Conservation (phyloP, 305 asterid genomes). For the Fraxinus ornus region DNA sequence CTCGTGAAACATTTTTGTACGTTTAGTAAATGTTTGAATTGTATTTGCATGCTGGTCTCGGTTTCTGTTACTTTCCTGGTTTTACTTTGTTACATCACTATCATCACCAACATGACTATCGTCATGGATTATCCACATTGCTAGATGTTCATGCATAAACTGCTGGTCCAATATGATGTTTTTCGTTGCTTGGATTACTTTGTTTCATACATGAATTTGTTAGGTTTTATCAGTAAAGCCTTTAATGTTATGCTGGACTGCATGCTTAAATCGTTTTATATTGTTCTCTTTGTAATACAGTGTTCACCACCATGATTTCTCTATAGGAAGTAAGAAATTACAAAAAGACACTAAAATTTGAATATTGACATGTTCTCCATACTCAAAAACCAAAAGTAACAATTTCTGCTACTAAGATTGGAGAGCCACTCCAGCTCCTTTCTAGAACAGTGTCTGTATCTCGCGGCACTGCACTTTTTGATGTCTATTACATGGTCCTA, state of each 20-base stretch:
- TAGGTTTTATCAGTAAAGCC: neutral
- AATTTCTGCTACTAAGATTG: neutral
- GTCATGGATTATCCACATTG: neutral
- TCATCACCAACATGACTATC: neutral
- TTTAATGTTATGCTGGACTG: slow-evolving; percentile 8
- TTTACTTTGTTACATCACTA: neutral
- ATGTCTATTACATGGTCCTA: neutral
- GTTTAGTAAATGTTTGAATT: slow-evolving; percentile 28
- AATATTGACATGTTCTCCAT: neutral
- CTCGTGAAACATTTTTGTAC: slow-evolving; percentile 74
- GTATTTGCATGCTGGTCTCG: slow-evolving; percentile 10
- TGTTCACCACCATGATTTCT: neutral
- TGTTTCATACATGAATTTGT: slow-evolving; percentile 5
- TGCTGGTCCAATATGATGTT: neutral
- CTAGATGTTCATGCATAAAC: slow-evolving; percentile 14
- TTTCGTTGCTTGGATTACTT: slow-evolving; percentile 4
- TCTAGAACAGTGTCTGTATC: neutral
- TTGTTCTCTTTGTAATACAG: neutral
- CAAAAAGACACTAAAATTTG: neutral
- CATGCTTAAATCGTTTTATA: neutral
- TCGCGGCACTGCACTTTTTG: neutral
- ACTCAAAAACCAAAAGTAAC: neutral
- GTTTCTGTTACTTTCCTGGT: slow-evolving; percentile 13
- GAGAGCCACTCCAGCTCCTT: neutral
- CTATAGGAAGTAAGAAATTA: neutral